Base-by-base conservation (phyloP, 2,329 filamentous ascomycete genomes). In the Tolypocladium cylindrosporum region DNA sequence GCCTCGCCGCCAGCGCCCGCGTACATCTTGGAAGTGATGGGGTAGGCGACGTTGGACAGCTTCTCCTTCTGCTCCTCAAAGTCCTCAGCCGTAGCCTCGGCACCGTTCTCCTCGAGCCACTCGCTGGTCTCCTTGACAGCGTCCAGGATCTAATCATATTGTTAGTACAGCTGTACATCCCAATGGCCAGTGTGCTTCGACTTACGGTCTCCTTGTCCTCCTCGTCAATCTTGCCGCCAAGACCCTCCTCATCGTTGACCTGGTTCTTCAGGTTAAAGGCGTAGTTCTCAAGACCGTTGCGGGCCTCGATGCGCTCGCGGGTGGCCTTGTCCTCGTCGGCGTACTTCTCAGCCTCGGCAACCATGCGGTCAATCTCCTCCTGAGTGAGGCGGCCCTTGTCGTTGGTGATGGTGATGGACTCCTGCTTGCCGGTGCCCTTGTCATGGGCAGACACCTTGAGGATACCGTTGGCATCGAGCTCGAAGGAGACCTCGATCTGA, bases 21-120 rank as follows among this genome's bases (percentile, higher is more conserved):
- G 82, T 97, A 97, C 70, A 97, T 84, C 86, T 99, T 99, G 81
- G 90, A 96, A 68, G 94, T 99, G 79, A 99, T 99, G 66, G 94
- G 94, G 81, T 97, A 97, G 57, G 94, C 94, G 64, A 97, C 90
- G 75, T 89, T 89, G 69, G 90, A 95, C 66, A 99, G 85, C 85
- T 97, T 97, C 89, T 99, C 93, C 83, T 95, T 96, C 83, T 97
- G 93, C 85, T 99, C 94, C 77, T 97, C 92, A 69, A 97, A 97
- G 81, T 97, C 94, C 80, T 97, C 93, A 60, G 91, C 82, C 66
- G 81, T 85, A 63, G 94, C 94, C 56, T 88, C 88, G 65, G 88
- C 85, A 65, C 85, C 90, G 78, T 97, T 95, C 84, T 96, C 91
- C 68, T 97, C 92, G 60, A 99, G 87, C 94, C 94, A 99, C 75